These are phyloP conservation scores for Perkinsus olseni DNA, from an alignment of 169 alveolate species.

Conservation along the genomic window DNA sequence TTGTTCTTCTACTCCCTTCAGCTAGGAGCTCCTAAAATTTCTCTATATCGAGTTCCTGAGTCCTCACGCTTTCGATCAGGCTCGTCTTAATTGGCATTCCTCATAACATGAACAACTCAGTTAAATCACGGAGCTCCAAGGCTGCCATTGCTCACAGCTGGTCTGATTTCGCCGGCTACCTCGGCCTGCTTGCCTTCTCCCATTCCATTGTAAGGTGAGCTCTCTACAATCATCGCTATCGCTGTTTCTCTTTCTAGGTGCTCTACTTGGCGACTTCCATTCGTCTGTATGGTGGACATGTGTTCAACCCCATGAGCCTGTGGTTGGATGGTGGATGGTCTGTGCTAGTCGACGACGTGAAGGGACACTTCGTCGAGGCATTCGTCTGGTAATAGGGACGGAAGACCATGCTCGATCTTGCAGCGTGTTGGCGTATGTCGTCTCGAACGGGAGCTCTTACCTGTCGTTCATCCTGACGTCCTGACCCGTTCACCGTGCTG, in stretches of 20 bases:
- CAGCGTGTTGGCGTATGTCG: too few relatives aligned
- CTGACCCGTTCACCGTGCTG: neutral
- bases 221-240: neutral
- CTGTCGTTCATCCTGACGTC: too few relatives aligned
- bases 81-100: too few relatives aligned
- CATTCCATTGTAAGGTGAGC: neutral
- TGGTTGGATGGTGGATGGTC: neutral
- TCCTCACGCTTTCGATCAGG: too few relatives aligned
- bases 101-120: too few relatives aligned
- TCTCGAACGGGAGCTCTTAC: too few relatives aligned
- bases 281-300: neutral
- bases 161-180: neutral
- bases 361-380: neutral
- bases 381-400: neutral
- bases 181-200: neutral
- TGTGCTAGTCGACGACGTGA: neutral
- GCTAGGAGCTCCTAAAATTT: too few relatives aligned
- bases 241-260: neutral
- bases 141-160: neutral
- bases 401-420: too few relatives aligned
- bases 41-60: too few relatives aligned
- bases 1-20: too few relatives aligned
- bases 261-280: neutral
- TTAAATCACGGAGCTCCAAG: too few relatives aligned
- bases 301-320: neutral